phyloP scores from a whole-genome alignment of 495 filamentous ascomycete genomes.

The Neurospora sp. region DNA sequence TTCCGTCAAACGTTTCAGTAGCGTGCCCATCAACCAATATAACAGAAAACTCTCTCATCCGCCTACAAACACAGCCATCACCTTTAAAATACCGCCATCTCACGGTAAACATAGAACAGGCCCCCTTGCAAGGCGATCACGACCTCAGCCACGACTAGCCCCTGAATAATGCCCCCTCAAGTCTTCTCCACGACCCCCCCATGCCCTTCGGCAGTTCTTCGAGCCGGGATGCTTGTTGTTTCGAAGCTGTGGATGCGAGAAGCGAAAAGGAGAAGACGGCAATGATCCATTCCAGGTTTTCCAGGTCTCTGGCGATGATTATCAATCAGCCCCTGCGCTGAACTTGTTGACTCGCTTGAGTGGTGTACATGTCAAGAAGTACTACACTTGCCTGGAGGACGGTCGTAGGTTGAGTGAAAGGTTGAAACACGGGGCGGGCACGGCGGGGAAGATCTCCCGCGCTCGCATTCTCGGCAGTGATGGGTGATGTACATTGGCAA shows the following conservation, averaged over 20 bases:
- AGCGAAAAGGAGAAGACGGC: neutral
- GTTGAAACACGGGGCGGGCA: neutral
- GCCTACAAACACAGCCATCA: too few species aligned
- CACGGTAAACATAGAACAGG: neutral
- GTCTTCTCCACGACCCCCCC: neutral
- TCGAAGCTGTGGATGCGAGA: neutral
- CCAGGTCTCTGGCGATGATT: neutral
- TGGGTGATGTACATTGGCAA: neutral
- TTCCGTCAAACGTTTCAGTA: neutral
- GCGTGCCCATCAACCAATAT: neutral
- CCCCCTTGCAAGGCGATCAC: neutral
- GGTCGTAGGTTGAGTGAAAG: neutral
- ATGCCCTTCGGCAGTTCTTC: neutral
- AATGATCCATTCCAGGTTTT: neutral
- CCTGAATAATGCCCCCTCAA: neutral
- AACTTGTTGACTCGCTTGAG: neutral
- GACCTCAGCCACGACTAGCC: neutral
- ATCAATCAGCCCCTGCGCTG: neutral
- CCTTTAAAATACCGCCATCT: too few species aligned
- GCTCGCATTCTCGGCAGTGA: neutral
- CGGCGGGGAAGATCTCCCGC: neutral
- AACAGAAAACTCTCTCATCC: neutral
- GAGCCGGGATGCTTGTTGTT: neutral
- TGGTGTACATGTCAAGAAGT: too few species aligned
- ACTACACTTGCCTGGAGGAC: too few species aligned